Conservation (phyloP, 139 green algal genomes). For the Coelastrella sp. region DNA sequence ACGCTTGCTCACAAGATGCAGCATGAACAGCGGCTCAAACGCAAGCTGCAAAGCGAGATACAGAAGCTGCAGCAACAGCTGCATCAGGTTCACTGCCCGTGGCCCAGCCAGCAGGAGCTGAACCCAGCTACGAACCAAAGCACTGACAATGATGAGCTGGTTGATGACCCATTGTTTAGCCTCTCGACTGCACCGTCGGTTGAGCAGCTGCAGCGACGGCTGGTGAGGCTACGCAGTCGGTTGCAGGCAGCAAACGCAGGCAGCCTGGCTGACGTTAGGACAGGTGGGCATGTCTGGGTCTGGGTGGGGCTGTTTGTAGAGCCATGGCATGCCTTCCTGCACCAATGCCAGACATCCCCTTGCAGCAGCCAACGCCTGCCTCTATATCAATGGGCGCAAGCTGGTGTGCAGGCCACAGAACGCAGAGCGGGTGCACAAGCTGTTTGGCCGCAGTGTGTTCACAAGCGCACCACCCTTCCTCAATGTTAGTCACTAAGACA, state of each 20-base stretch:
- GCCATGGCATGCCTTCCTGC: neutral
- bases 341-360: too few species aligned
- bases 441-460: neutral
- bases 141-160: neutral
- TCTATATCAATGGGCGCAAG: too few species aligned
- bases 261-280: slow-evolving; percentile 27
- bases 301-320: neutral
- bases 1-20: slow-evolving; percentile 10
- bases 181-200: neutral
- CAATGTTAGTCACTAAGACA: neutral
- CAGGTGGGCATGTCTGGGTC: neutral
- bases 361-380: too few species aligned
- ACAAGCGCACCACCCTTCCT: neutral
- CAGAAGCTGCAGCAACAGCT: slow-evolving; percentile 4
- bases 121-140: neutral
- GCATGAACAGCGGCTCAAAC: slow-evolving; percentile 4
- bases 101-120: neutral
- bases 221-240: neutral
- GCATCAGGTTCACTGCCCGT: neutral
- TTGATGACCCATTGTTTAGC: slow-evolving; percentile 27
- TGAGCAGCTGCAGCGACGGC: slow-evolving; percentile 41
- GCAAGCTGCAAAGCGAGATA: neutral
- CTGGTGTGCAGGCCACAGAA: too few species aligned
- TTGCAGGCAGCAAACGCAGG: slow-evolving; percentile 8
- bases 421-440: neutral